A percentile compares a stretch with the other conserved stretches of the same genome.
Evolutionary conservation across 2,329 filamentous ascomycete genomes (phyloP).

Genomic region (Coleophoma crateriformis): DNA sequence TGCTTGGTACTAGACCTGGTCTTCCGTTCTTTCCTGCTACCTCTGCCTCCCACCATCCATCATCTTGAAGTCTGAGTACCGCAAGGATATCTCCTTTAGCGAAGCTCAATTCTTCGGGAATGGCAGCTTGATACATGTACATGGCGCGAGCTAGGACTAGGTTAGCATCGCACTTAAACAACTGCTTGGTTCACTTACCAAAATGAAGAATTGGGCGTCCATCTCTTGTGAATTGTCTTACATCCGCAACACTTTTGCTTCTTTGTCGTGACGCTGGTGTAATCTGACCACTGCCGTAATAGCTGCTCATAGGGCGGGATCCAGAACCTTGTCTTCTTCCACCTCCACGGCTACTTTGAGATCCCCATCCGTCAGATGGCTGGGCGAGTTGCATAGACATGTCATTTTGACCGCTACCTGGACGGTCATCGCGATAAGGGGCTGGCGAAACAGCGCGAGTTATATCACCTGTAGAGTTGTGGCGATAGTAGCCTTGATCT

Average conservation of each 20-base stretch:
- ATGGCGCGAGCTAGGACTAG: constrained; percentile 69
- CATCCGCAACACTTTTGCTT: constrained; percentile 84
- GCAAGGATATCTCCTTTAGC: constrained; percentile 87
- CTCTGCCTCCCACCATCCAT: constrained; percentile 99
- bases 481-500: constrained; percentile 44
- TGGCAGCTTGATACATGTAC: constrained; percentile 91
- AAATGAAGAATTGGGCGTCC: constrained; percentile 87
- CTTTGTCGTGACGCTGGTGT: constrained; percentile 40
- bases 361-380: constrained; percentile 50
- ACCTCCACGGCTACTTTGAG: constrained; percentile 41
- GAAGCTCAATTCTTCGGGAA: constrained; percentile 91
- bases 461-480: constrained; percentile 38
- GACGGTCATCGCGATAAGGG: constrained; percentile 36
- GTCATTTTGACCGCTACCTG: constrained; percentile 37
- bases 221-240: constrained; percentile 75
- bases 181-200: constrained; percentile 56
- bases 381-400: constrained; percentile 67
- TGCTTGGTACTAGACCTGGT: constrained; percentile 62
- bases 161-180: constrained; percentile 14
- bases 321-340: constrained; percentile 44
- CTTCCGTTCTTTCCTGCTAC: constrained; percentile 63
- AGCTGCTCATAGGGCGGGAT: constrained; percentile 47
- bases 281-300: constrained; percentile 38
- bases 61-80: constrained; percentile 85
- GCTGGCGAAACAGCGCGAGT: constrained; percentile 41